Conservation (phyloP, 805 yeast species). For the Tetrapisispora phaffii region DNA sequence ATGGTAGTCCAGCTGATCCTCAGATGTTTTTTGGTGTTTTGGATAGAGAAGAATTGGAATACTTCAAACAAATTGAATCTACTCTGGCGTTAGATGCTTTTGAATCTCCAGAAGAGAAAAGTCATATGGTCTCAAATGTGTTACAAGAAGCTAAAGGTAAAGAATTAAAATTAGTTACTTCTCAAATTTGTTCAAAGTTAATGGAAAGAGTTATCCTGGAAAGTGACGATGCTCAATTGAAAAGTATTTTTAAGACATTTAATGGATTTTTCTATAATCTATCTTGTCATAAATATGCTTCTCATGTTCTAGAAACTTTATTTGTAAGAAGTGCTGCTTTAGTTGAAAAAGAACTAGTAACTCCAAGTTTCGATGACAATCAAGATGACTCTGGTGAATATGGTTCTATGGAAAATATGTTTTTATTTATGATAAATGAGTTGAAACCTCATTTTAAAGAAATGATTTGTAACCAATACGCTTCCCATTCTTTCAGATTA, state of each 20-base stretch:
- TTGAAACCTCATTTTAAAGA: constrained; percentile 46
- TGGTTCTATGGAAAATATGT: constrained; percentile 55
- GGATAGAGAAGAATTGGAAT: constrained; percentile 75
- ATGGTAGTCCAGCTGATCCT: constrained; percentile 5
- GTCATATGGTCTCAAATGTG: constrained; percentile 63
- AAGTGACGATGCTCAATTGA: constrained; percentile 56
- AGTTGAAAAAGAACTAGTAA: constrained; percentile 61
- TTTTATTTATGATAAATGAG: constrained; percentile 57
- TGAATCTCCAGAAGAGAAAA: constrained; percentile 59
- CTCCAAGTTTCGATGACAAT: constrained; percentile 31
- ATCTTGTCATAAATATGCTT: constrained; percentile 80
- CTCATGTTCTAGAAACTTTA: constrained; percentile 86
- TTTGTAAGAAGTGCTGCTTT: constrained; percentile 64
- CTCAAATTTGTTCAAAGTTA: constrained; percentile 88
- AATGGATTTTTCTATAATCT: constrained; percentile 66
- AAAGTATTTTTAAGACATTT: constrained; percentile 54
- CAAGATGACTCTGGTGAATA: constrained; percentile 27
- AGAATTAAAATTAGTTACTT: constrained; percentile 84
- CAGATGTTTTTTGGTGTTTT: constrained; percentile 74
- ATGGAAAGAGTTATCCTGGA: constrained; percentile 74
- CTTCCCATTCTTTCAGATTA: constrained; percentile 78
- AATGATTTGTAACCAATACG: constrained; percentile 69
- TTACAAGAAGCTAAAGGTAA: constrained; percentile 81
- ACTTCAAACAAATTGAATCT: constrained; percentile 87
- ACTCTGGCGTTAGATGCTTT: constrained; percentile 75